Percentiles rank a stretch among this genome's conserved stretches.
These are phyloP conservation scores for Botrytis sinoallii DNA, from an alignment of 2,329 filamentous ascomycete species.

Conservation along the genomic window DNA sequence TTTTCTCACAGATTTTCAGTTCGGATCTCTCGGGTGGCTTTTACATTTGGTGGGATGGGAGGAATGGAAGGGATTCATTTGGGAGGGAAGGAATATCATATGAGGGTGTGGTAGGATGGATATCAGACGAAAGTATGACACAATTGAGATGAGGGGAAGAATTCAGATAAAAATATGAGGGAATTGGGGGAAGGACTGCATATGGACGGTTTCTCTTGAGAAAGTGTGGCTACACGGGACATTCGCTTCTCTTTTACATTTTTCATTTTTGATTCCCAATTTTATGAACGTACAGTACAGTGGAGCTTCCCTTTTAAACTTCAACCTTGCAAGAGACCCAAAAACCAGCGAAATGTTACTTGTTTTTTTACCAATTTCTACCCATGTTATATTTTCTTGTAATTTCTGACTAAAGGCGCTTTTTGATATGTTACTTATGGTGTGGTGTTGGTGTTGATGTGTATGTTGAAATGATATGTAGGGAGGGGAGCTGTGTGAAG, in stretches of 20 bases:
- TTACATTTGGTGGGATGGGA: constrained; percentile 19
- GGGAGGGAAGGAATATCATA: constrained; percentile 7
- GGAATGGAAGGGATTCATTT: constrained; percentile 11
- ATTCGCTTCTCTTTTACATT: constrained; percentile 16
- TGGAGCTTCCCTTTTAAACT: constrained; percentile 7
- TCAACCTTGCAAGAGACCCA: constrained; percentile 17
- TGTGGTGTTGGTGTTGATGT: not conserved
- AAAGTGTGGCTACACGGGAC: constrained; percentile 14
- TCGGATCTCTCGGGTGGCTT: constrained; percentile 4
- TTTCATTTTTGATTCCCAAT: constrained; percentile 14
- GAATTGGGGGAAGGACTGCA: constrained; percentile 10
- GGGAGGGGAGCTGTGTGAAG: not conserved
- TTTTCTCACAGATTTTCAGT: constrained; percentile 15
- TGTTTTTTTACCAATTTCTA: not conserved
- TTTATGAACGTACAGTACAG: constrained; percentile 16
- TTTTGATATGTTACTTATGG: constrained; percentile 4
- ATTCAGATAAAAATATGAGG: constrained; percentile 2
- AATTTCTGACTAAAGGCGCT: not conserved
- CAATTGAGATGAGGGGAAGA: constrained; percentile 8
- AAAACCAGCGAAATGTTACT: constrained; percentile 3
- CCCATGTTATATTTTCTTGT: not conserved
- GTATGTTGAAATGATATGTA: not conserved
- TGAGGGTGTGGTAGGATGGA: constrained; percentile 3
- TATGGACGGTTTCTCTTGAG: constrained; percentile 14
- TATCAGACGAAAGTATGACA: constrained; percentile 2